phyloP scores from a whole-genome alignment of 345 rosid species.

The Hirschfeldia incana region DNA sequence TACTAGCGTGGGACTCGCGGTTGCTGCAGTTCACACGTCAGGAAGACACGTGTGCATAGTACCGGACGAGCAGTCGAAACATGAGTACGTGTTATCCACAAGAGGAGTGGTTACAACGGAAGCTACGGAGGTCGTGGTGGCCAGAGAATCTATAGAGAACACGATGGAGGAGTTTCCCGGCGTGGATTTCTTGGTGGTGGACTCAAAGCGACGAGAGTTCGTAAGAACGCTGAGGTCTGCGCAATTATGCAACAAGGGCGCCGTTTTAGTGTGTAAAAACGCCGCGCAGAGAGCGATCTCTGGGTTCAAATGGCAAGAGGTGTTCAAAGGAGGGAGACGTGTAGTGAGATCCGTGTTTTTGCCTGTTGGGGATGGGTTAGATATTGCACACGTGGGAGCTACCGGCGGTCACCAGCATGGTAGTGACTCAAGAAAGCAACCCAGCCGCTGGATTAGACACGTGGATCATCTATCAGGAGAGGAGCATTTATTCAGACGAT shows the following conservation, averaged over 20 bases:
- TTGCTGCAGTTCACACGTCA: slow-evolving; percentile 65
- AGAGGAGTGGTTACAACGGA: slow-evolving; percentile 34
- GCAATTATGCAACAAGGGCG: slow-evolving; percentile 60
- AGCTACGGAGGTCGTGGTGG: slow-evolving; percentile 43
- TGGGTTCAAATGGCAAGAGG: slow-evolving; percentile 63
- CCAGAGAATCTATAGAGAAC: slow-evolving; percentile 59
- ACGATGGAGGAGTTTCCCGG: slow-evolving; percentile 51
- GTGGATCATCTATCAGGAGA: slow-evolving; percentile 72
- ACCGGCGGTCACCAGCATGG: slow-evolving; percentile 26
- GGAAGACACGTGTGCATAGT: slow-evolving; percentile 83
- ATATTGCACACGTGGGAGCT: slow-evolving; percentile 65
- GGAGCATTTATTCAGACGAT: slow-evolving; percentile 62
- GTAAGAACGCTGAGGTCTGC: slow-evolving; percentile 60
- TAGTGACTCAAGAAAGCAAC: slow-evolving; percentile 15
- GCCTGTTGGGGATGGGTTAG: slow-evolving; percentile 81
- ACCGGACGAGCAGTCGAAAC: slow-evolving; percentile 68
- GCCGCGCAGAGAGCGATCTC: slow-evolving; percentile 47
- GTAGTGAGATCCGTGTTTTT: slow-evolving; percentile 63
- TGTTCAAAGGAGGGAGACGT: slow-evolving; percentile 56
- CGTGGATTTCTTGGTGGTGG: slow-evolving; percentile 77
- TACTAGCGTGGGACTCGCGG: slow-evolving; percentile 74
- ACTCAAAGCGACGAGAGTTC: slow-evolving; percentile 60
- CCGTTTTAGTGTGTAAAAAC: slow-evolving; percentile 77
- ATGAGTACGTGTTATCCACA: slow-evolving; percentile 50
- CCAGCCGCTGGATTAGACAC: slow-evolving; percentile 78